Base-by-base conservation (phyloP, 2,329 filamentous ascomycete genomes). In the Pleoardoris graminearum region DNA sequence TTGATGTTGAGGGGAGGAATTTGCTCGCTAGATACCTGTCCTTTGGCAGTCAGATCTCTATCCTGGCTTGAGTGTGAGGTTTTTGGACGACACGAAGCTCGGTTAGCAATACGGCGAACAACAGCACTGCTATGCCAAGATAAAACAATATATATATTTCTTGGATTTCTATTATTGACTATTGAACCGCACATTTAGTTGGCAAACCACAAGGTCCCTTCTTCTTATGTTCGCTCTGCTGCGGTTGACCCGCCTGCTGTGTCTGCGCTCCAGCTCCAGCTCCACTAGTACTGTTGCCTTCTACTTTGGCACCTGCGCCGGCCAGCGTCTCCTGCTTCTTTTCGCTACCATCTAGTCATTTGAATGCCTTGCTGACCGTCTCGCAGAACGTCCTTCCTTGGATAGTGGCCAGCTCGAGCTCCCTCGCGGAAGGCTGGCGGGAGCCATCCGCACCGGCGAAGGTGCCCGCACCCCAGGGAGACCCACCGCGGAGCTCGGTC, bases 381-480 rank as follows among this genome's bases (percentile, higher is more conserved):
- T 88, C 77, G 77, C 89, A 96, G 80, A 97, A 99, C 49, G 78
- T 71, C 81, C 91, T 86, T 76, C 94, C 94, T 80, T 99, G 94
- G 64, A 83, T 82, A 57, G 80, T 82, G 54, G 94, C 94, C 57
- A 97, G 71, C 75, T 89, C 81, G 57, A 96, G 78, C 81, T 99
- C 94, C 63, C 85, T 81, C 7, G 78, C 71, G 14, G 81, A 79
- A 44, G 94, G 94, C 81, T 93, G 87, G 69, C 94, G 88, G 53
- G 88, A 90, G 65, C 94, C 94, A 66, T 97, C 91, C 54, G 71
- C 80, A 56, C 72, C 85, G 58, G 92, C 81, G 66, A 96, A 95
- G 60, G 93, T 96, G 71, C 94, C 94, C 29, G 93, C 92, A 67
- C 93, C 94, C 94, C 94, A 99, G 33, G 94, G 82, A 55, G 83